phyloP scores from a whole-genome alignment of 768 basidiomycete genomes.

The Tricholoma hemisulphureum region DNA sequence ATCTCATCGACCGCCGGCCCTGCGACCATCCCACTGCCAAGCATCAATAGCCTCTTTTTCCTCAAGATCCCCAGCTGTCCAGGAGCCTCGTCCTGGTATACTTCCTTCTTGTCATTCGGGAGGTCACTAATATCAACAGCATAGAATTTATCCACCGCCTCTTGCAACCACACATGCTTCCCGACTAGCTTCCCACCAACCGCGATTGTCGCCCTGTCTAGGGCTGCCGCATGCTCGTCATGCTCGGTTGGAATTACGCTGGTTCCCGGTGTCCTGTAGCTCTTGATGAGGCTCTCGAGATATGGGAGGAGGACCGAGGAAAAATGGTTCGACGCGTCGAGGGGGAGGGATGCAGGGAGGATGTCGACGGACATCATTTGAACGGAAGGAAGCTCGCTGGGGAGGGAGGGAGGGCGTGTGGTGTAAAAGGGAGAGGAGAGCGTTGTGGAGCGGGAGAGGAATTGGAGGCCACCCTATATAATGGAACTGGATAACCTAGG shows the following conservation, averaged over 20 bases:
- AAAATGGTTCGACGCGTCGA: conserved; percentile 80
- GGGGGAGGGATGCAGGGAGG: conserved; percentile 78
- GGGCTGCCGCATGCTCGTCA: conserved; percentile 38
- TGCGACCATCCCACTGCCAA: conserved; percentile 96
- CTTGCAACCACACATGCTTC: conserved; percentile 58
- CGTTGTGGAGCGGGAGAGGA: conserved; percentile 74
- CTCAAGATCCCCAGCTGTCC: conserved; percentile 10
- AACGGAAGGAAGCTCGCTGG: conserved; percentile 49
- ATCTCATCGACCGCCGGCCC: conserved; percentile 83
- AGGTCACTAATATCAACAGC: conserved; percentile 9
- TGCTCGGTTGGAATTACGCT: neutral
- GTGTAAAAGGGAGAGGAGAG: conserved; percentile 74
- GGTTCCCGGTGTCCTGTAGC: conserved; percentile 27
- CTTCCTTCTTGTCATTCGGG: neutral
- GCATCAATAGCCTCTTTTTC: conserved; percentile 71
- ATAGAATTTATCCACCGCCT: conserved; percentile 46
- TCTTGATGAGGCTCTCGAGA: conserved; percentile 52
- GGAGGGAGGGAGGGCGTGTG: conserved; percentile 39
- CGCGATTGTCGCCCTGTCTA: conserved; percentile 75
- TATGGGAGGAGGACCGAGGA: conserved; percentile 67
- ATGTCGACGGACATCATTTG: conserved; percentile 92
- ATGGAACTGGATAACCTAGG: neutral
- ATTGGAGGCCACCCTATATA: conserved; percentile 79
- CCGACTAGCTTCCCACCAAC: conserved; percentile 51
- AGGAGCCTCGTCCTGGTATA: neutral